Evolutionary conservation across 164 flowering plant genomes (phyloP).

Genomic region (Magnolia changhungtana): DNA sequence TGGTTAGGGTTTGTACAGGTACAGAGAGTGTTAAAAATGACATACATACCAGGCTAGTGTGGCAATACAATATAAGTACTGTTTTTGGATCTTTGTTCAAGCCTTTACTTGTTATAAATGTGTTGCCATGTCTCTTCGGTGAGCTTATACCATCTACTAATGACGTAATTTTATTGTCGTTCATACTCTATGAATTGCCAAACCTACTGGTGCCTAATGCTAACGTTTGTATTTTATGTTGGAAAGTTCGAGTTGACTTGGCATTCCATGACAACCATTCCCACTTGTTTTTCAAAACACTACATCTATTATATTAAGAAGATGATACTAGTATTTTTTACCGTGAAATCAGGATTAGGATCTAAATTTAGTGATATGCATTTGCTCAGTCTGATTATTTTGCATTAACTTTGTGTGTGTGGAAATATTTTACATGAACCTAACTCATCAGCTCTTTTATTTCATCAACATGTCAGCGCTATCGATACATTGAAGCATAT

Average conservation of each 20-base stretch:
- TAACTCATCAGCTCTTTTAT: constrained; percentile 5
- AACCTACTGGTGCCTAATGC: background rate
- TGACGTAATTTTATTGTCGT: too few species aligned
- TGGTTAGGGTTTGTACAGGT: too few species aligned
- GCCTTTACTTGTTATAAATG: too few species aligned
- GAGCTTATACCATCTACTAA: too few species aligned
- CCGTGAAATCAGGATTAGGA: background rate
- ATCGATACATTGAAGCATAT: constrained; percentile 74
- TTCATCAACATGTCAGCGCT: constrained; percentile 51
- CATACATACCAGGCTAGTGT: too few species aligned
- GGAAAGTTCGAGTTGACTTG: background rate
- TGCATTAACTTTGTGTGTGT: background rate
- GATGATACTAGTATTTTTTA: too few species aligned
- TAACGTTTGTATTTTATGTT: background rate
- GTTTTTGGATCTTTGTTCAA: too few species aligned
- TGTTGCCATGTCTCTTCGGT: too few species aligned
- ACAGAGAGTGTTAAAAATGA: too few species aligned
- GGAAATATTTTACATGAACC: background rate
- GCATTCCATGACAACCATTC: background rate
- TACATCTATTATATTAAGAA: too few species aligned
- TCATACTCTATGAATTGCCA: background rate
- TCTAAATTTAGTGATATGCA: background rate
- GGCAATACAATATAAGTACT: too few species aligned
- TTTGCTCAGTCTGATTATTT: background rate
- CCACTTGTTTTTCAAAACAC: too few species aligned